Conservation (phyloP, 2,329 filamentous ascomycete species). For the Fusarium veterinarium region DNA sequence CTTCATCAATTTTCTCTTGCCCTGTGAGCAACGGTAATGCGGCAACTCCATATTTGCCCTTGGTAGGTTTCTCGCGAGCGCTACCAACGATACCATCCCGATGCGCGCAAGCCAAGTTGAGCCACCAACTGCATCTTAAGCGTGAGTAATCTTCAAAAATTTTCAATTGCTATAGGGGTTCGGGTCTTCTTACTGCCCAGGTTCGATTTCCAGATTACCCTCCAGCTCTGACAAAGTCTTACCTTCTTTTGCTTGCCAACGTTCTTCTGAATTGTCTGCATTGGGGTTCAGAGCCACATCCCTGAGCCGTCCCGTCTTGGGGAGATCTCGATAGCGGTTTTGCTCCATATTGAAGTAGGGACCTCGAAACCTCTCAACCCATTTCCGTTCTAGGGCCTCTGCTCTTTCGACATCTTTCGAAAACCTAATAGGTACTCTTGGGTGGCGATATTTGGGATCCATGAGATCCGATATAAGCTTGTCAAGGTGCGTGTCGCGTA, state of each 20-base stretch:
- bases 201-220: conserved; percentile 56
- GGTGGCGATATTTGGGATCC: conserved; percentile 45
- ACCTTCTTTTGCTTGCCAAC: conserved; percentile 52
- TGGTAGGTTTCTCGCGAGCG: conserved; percentile 58
- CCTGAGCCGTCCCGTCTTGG: conserved; percentile 53
- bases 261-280: conserved; percentile 45
- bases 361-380: conserved; percentile 58
- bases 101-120: conserved; percentile 66
- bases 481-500: conserved; percentile 55
- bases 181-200: conserved; percentile 60
- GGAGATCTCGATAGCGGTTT: conserved; percentile 52
- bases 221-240: conserved; percentile 55
- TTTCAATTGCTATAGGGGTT: not conserved
- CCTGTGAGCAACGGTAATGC: conserved; percentile 65
- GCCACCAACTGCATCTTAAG: conserved; percentile 64
- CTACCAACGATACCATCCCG: conserved; percentile 65
- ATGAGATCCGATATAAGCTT: conserved; percentile 59
- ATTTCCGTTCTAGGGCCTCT: conserved; percentile 55
- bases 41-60: conserved; percentile 58
- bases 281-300: conserved; percentile 55
- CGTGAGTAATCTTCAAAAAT: conserved; percentile 20
- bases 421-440: conserved; percentile 46
- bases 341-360: conserved; percentile 60
- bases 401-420: conserved; percentile 51
- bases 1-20: conserved; percentile 56